Percentiles rank a stretch among this genome's conserved stretches.
These are phyloP conservation scores for Rhizopogon rudus DNA, from an alignment of 768 basidiomycete species.

Conservation along the genomic window DNA sequence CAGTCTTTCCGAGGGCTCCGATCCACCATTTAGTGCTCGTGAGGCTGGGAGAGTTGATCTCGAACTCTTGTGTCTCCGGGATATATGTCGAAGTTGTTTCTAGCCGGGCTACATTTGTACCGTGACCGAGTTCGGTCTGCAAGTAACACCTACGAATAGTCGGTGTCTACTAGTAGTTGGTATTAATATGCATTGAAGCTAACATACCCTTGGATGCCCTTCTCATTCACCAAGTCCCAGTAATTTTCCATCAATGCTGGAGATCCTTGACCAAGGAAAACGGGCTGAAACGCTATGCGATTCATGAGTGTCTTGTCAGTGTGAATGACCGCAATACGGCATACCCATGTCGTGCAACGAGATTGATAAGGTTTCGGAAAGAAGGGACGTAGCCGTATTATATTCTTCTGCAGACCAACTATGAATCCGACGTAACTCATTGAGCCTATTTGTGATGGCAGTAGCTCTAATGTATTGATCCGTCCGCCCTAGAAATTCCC, in stretches of 20 bases:
- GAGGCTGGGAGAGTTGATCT: conserved; percentile 69
- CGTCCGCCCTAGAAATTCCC: conserved; percentile 53
- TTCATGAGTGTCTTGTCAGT: conserved; percentile 20
- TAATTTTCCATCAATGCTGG: conserved; percentile 49
- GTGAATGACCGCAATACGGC: neutral
- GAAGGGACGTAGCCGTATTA: conserved; percentile 36
- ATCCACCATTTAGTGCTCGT: conserved; percentile 85
- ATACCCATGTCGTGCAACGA: conserved; percentile 32
- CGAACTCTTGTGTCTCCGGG: conserved; percentile 62
- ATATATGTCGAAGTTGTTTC: conserved; percentile 78
- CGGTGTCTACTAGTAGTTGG: no score
- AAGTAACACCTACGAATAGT: conserved; percentile 51
- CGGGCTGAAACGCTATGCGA: conserved; percentile 53
- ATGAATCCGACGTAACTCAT: conserved; percentile 52
- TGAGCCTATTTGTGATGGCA: conserved; percentile 48
- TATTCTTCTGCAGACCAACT: conserved; percentile 49
- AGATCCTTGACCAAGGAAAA: conserved; percentile 58
- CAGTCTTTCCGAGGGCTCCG: conserved; percentile 64
- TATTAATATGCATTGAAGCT: neutral
- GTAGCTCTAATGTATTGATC: conserved; percentile 55
- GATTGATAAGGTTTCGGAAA: conserved; percentile 54
- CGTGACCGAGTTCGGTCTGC: conserved; percentile 78
- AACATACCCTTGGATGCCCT: conserved; percentile 51
- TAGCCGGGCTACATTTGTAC: conserved; percentile 60
- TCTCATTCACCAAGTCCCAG: conserved; percentile 40